These are phyloP conservation scores for Exobasidium cylindrosporum DNA, from an alignment of 1,284 basidiomycete genomes.

Conservation along the genomic window DNA sequence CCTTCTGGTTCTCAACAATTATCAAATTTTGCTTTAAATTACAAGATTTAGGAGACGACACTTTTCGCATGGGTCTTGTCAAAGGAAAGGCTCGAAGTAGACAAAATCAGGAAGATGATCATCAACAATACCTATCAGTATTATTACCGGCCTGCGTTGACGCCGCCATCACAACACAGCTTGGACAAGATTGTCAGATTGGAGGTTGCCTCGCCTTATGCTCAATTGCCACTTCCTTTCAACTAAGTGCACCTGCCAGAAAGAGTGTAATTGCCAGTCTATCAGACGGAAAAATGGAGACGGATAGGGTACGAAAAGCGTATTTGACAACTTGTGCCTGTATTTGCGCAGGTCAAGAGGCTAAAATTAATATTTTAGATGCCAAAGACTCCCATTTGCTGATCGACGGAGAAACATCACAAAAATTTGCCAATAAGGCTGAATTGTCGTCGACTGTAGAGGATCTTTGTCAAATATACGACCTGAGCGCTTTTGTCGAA, in stretches of 20 bases:
- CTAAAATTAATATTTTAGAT: neutral
- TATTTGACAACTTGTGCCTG: neutral
- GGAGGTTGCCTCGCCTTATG: constrained; percentile 46
- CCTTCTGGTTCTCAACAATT: constrained; percentile 78
- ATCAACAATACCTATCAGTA: constrained; percentile 45
- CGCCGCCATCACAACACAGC: constrained; percentile 21
- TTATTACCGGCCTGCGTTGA: constrained; percentile 54
- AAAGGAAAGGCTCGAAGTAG: constrained; percentile 26
- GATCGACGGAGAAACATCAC: neutral
- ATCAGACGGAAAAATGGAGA: neutral
- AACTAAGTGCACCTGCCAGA: constrained; percentile 36
- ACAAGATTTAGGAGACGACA: constrained; percentile 55
- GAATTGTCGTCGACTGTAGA: neutral
- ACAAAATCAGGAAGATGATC: constrained; percentile 25
- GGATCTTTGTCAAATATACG: neutral
- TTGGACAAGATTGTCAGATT: constrained; percentile 35
- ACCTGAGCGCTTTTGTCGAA: neutral
- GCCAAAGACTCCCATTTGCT: neutral
- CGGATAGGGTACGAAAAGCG: neutral
- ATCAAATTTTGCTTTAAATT: constrained; percentile 65
- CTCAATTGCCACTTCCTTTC: constrained; percentile 37
- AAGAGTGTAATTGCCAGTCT: constrained; percentile 4
- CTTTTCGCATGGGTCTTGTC: constrained; percentile 48
- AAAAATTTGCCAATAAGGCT: neutral
- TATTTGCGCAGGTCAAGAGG: neutral